Conservation (phyloP, 2,329 filamentous ascomycete species). For the Xylaria multiplex region DNA sequence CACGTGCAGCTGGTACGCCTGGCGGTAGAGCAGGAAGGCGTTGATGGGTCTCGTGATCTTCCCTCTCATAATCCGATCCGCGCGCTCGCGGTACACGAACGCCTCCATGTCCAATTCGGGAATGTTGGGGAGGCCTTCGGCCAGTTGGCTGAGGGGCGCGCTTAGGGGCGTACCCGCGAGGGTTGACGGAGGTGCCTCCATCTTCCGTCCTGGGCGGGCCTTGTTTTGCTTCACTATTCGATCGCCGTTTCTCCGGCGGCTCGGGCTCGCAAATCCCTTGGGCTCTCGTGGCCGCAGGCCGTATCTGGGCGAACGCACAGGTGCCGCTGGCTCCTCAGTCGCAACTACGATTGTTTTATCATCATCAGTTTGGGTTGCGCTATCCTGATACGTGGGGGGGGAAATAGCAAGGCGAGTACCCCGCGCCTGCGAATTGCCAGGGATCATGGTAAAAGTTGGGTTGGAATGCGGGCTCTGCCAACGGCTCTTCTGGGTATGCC, state of each 20-base stretch:
- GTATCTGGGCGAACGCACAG: background rate
- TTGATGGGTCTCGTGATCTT: conserved; percentile 12
- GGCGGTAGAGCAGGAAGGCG: conserved; percentile 30
- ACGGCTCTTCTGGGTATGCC: conserved; percentile 6
- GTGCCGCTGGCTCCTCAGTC: background rate
- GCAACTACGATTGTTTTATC: no score
- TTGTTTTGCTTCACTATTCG: no score
- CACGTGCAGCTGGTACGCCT: no score
- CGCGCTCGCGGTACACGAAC: background rate
- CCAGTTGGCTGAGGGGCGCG: conserved; percentile 14
- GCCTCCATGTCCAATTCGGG: background rate
- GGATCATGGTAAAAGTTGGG: background rate
- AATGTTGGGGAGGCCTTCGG: background rate
- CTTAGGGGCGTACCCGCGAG: background rate
- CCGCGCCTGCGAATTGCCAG: no score
- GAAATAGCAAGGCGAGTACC: no score
- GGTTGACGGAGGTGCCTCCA: no score
- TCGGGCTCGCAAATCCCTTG: no score
- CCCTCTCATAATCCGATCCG: background rate
- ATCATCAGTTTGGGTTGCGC: background rate
- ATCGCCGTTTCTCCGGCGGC: no score
- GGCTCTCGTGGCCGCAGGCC: background rate
- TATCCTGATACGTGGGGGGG: no score
- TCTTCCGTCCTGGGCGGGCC: no score
- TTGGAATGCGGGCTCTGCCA: background rate